Evolutionary conservation across 306 rosid genomes (phyloP).

Genomic region (Dalbergia cochinchinensis): DNA sequence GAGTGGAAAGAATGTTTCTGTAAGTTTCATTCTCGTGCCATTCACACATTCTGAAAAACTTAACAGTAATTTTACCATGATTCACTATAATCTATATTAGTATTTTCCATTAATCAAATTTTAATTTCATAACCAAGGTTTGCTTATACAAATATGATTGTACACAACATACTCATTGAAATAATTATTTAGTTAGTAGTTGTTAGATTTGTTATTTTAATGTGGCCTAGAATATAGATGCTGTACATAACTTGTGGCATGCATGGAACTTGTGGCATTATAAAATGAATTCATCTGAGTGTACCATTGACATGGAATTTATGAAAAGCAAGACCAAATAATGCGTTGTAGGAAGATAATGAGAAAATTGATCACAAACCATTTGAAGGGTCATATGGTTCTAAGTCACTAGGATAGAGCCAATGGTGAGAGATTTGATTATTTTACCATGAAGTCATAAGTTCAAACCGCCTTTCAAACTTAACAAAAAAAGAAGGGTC

Average conservation of each 20-base stretch:
- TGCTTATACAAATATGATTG: neutral
- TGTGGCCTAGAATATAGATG: neutral
- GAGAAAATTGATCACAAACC: neutral
- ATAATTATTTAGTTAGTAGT: neutral
- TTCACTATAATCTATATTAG: neutral
- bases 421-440: too few species aligned
- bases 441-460: too few species aligned
- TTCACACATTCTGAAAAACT: neutral
- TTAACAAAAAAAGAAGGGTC: neutral
- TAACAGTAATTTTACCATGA: neutral
- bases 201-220: constrained; percentile 13
- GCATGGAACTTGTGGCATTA: neutral
- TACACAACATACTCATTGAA: neutral
- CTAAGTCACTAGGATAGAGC: too few species aligned
- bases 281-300: constrained; percentile 2
- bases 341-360: neutral
- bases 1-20: constrained; percentile 71
- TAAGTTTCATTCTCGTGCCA: constrained; percentile 49
- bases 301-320: neutral
- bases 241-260: constrained; percentile 8
- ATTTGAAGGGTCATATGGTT: neutral
- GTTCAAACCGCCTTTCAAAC: too few species aligned
- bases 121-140: constrained; percentile 21
- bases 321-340: neutral
- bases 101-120: neutral